These are phyloP conservation scores for Leccinum variicolor DNA, from an alignment of 768 basidiomycete species.

Conservation along the genomic window DNA sequence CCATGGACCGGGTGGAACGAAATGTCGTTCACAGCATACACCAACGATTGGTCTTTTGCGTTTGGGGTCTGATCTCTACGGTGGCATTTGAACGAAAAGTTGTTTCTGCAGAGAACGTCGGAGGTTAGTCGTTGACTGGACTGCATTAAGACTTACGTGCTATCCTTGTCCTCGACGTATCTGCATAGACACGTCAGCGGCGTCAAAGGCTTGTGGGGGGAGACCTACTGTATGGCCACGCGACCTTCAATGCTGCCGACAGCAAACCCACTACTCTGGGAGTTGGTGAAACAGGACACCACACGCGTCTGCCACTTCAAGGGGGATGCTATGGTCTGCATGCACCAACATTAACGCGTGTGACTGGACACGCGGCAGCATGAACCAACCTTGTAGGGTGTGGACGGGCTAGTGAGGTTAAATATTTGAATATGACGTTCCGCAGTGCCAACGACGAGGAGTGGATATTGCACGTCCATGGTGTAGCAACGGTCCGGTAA, in stretches of 20 bases:
- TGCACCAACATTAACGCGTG: slow-evolving; percentile 1
- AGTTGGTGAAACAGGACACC: slow-evolving; percentile 76
- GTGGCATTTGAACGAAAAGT: slow-evolving; percentile 89
- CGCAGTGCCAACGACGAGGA: slow-evolving; percentile 91
- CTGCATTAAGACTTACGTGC: slow-evolving; percentile 42
- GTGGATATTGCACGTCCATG: slow-evolving; percentile 75
- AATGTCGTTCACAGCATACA: slow-evolving; percentile 84
- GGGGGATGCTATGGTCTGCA: slow-evolving; percentile 76
- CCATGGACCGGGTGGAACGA: slow-evolving; percentile 82
- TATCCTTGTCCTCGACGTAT: slow-evolving; percentile 85
- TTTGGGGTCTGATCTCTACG: slow-evolving; percentile 54
- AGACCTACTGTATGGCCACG: slow-evolving; percentile 89
- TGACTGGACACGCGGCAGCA: slow-evolving; percentile 5
- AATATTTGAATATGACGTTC: slow-evolving; percentile 90
- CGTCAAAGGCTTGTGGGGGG: background rate
- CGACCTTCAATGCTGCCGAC: slow-evolving; percentile 88
- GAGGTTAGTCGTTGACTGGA: background rate
- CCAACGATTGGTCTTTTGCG: slow-evolving; percentile 62
- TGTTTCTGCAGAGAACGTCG: slow-evolving; percentile 43
- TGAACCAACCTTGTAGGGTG: slow-evolving; percentile 64
- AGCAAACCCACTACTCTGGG: slow-evolving; percentile 66
- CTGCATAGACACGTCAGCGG: slow-evolving; percentile 33
- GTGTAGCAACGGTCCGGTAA: slow-evolving; percentile 92
- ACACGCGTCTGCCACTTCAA: slow-evolving; percentile 93
- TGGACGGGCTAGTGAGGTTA: slow-evolving; percentile 79